Evolutionary conservation across 345 rosid species (phyloP), one percentile per base, ranked within the genome.

Genomic region (Brassica nigra): DNA sequence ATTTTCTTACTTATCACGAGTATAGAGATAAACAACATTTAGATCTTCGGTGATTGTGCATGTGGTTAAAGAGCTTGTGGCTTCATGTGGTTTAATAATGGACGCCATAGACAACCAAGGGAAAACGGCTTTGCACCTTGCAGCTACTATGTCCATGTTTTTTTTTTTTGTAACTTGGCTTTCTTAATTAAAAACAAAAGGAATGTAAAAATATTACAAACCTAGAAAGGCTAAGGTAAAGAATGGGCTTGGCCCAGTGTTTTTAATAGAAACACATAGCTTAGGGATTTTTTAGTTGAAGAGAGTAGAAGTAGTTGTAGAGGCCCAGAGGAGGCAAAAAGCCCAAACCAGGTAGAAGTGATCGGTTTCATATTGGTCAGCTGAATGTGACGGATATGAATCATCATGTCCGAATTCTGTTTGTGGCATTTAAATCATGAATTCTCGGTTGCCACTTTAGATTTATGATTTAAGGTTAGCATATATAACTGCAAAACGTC

Each of bases 81-180:
- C 85, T 73, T 83, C 86, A 64, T 88, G 77, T 29, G 85, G 84
- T 72, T 73, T 90, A 65, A 7, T 54, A 54, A 81, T 76, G 49
- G 80, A 84, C 47, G 72, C 89, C 16, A 73, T 82, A 6, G 93
- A 92, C 76, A 77, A 87, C 70, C 86, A 74, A 80, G 93, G 93
- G 82, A 90, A 91, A 76, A 90, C 93, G 62, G 91, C 93, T 18
- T 70, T 94, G 84, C 80, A 42, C 54, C 6, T 12, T 12, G 54
- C 16, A 47, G 78, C 84, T 87, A 77, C 78, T 85, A 90, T 76
- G 97, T 97, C 74, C 92, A 89, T 87, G 12, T 94, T 23, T 33
- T 33, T 33, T 33, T 33, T 33, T 33, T 33, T 33, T 33, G 36
- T 33, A 33, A 33, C 36, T 33, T 33, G 36, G 36, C 36, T 33